phyloP scores from a whole-genome alignment of 257 asterid species.

The Plantago elongata region DNA sequence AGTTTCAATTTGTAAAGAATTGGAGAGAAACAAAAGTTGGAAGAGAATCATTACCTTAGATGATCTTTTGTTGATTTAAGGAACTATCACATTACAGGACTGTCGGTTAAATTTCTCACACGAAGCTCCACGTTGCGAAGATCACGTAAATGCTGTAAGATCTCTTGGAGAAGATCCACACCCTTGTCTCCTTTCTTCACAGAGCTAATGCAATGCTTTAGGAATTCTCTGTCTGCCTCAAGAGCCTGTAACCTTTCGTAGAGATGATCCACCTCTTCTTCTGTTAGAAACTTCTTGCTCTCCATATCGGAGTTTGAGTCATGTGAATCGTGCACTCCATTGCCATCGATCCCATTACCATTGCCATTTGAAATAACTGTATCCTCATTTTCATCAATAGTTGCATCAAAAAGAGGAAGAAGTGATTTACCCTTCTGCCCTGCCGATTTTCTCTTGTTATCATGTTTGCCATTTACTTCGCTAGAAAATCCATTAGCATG shows the following conservation, averaged over 20 bases:
- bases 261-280: constrained; percentile 85
- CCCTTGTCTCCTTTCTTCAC: constrained; percentile 91
- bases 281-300: constrained; percentile 53
- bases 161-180: constrained; percentile 84
- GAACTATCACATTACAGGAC: constrained; percentile 22
- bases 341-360: constrained; percentile 26
- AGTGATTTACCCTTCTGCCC: constrained; percentile 63
- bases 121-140: constrained; percentile 71
- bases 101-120: constrained; percentile 45
- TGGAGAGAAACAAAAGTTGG: neutral
- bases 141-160: constrained; percentile 74
- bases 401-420: constrained; percentile 87
- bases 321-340: constrained; percentile 36
- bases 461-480: constrained; percentile 43
- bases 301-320: constrained; percentile 34
- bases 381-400: constrained; percentile 45
- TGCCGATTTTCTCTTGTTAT: constrained; percentile 25
- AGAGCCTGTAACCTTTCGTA: constrained; percentile 86
- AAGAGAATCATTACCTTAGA: constrained; percentile 18
- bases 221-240: constrained; percentile 90
- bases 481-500: constrained; percentile 45
- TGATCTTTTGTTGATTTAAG: constrained; percentile 15
- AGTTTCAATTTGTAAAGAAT: neutral
- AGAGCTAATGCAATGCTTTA: constrained; percentile 80
- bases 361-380: constrained; percentile 25